Conservation (phyloP, 441 rosid genomes). For the Eruca vesicaria region DNA sequence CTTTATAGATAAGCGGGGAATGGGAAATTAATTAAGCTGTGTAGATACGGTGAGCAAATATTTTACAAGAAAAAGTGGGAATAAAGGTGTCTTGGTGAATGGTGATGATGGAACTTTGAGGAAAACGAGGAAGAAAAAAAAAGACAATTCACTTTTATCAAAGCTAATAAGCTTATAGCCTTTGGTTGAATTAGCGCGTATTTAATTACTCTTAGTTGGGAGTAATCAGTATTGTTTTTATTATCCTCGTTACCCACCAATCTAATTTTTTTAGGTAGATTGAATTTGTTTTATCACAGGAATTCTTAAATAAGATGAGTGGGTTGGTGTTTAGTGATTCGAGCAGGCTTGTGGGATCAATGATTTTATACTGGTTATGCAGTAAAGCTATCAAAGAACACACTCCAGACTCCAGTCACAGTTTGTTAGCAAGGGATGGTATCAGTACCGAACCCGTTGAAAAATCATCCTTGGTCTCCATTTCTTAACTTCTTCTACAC, state of each 20-base stretch:
- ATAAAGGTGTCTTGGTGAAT: background rate
- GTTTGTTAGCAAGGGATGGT: background rate
- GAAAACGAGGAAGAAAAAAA: background rate
- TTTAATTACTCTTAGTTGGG: background rate
- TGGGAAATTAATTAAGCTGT: background rate
- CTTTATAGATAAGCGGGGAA: background rate
- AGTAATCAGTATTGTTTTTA: background rate
- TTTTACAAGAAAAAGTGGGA: background rate
- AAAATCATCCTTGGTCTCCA: background rate
- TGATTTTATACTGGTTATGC: background rate
- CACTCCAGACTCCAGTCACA: background rate
- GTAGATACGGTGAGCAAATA: background rate
- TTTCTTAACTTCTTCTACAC: background rate
- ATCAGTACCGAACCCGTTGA: background rate
- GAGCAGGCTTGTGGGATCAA: slow-evolving; percentile 5
- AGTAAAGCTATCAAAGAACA: background rate
- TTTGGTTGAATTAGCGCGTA: background rate
- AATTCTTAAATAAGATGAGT: slow-evolving; percentile 10
- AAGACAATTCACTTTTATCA: background rate
- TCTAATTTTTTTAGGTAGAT: background rate
- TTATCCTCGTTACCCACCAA: slow-evolving; percentile 3
- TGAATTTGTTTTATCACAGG: slow-evolving; percentile 10
- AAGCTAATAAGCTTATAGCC: background rate
- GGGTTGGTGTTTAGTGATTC: slow-evolving; percentile 18
- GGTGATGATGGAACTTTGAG: background rate